Conservation (phyloP, 2,329 filamentous ascomycete genomes). For the Nemania sp. region DNA sequence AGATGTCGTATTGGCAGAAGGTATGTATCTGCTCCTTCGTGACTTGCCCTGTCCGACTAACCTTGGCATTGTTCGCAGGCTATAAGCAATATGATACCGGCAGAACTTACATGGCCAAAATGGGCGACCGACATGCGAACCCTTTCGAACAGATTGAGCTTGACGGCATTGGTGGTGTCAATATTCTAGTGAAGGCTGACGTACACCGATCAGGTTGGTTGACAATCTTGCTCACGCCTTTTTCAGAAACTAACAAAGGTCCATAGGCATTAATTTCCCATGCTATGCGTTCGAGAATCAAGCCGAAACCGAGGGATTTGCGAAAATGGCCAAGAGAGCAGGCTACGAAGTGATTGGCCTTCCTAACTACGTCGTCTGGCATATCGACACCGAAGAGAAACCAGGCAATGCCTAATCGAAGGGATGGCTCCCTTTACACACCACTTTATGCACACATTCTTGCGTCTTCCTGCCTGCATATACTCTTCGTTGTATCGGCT, state of each 20-base stretch:
- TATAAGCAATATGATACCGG: constrained; percentile 95
- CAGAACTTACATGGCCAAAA: constrained; percentile 86
- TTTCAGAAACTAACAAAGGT: constrained; percentile 43
- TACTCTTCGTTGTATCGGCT: constrained; percentile 46
- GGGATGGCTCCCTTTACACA: constrained; percentile 26
- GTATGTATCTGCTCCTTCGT: constrained; percentile 58
- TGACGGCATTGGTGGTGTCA: constrained; percentile 96
- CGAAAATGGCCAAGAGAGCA: constrained; percentile 97
- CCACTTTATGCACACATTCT: constrained; percentile 32
- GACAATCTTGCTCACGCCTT: not conserved
- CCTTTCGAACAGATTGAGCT: constrained; percentile 93
- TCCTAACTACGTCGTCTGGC: constrained; percentile 98
- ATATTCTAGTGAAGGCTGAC: constrained; percentile 97
- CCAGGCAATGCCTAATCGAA: constrained; percentile 73
- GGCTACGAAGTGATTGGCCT: constrained; percentile 93
- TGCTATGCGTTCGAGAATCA: constrained; percentile 98
- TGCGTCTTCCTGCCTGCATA: constrained; percentile 35
- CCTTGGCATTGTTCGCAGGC: constrained; percentile 61
- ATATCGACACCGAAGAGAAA: constrained; percentile 97
- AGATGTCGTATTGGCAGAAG: constrained; percentile 88
- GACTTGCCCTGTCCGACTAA: constrained; percentile 33
- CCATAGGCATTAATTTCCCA: constrained; percentile 92
- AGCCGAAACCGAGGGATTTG: constrained; percentile 98
- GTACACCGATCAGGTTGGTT: constrained; percentile 89
- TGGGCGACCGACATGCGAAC: constrained; percentile 93